phyloP scores from a whole-genome alignment of 805 yeast genomes.

The Teunomyces atbi region DNA sequence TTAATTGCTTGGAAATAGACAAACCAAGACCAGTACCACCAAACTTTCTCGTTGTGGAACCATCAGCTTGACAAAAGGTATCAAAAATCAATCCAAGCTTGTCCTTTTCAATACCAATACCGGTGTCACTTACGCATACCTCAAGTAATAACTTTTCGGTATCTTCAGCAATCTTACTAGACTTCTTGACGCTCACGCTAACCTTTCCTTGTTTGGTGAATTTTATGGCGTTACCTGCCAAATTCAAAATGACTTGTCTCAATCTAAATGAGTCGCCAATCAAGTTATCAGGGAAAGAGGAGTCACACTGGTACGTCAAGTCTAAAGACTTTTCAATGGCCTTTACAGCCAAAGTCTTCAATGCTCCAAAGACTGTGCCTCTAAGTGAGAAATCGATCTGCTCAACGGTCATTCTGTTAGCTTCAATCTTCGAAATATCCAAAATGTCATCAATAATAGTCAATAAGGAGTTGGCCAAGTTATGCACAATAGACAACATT shows the following conservation, averaged over 20 bases:
- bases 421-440: conserved; percentile 91
- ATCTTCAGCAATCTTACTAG: conserved; percentile 31
- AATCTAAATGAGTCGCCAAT: conserved; percentile 88
- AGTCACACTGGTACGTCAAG: conserved; percentile 76
- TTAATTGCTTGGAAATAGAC: conserved; percentile 82
- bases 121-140: conserved; percentile 86
- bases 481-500: conserved; percentile 87
- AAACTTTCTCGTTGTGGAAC: conserved; percentile 87
- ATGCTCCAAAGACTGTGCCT: conserved; percentile 86
- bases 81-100: conserved; percentile 83
- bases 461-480: conserved; percentile 77
- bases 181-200: conserved; percentile 67
- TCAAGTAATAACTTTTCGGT: conserved; percentile 55
- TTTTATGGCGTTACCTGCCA: conserved; percentile 88
- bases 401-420: conserved; percentile 90
- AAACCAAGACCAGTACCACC: conserved; percentile 93
- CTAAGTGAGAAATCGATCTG: conserved; percentile 82
- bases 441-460: conserved; percentile 88
- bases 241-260: conserved; percentile 80
- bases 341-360: conserved; percentile 85
- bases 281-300: conserved; percentile 81
- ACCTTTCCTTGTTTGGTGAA: conserved; percentile 84
- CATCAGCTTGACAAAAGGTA: conserved; percentile 91
- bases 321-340: conserved; percentile 85
- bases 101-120: conserved; percentile 85